Percentiles rank a stretch among this genome's conserved stretches.
Evolutionary conservation across 1,284 basidiomycete genomes (phyloP).

Genomic region (Agroathelia rolfsii): DNA sequence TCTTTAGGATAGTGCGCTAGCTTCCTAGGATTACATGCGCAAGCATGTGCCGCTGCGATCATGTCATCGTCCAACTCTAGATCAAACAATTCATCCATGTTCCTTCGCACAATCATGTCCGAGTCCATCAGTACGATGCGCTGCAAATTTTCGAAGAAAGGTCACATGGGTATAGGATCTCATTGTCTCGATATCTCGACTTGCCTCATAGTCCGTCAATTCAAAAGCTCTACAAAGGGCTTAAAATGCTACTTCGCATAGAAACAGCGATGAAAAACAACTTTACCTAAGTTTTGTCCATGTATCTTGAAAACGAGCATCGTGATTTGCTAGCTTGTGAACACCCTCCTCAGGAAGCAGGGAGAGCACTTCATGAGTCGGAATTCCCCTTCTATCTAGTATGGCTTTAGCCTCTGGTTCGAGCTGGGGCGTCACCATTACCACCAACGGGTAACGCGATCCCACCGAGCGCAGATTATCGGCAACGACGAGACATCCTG

Average conservation of each 20-base stretch:
- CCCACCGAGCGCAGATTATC: slow-evolving; percentile 51
- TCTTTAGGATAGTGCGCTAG: slow-evolving; percentile 79
- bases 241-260: slow-evolving; percentile 1
- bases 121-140: slow-evolving; percentile 80
- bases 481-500: slow-evolving; percentile 68
- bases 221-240: slow-evolving; percentile 56
- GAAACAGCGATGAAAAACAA: slow-evolving; percentile 2
- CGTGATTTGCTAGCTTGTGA: slow-evolving; percentile 40
- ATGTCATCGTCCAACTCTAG: slow-evolving; percentile 54
- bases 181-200: slow-evolving; percentile 17
- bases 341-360: slow-evolving; percentile 46
- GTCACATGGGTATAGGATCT: background rate
- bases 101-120: slow-evolving; percentile 82
- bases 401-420: slow-evolving; percentile 43
- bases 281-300: slow-evolving; percentile 84
- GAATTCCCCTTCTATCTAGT: slow-evolving; percentile 44
- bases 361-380: slow-evolving; percentile 46
- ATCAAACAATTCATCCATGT: slow-evolving; percentile 90
- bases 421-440: slow-evolving; percentile 67
- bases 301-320: slow-evolving; percentile 71
- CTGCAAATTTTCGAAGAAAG: slow-evolving; percentile 25
- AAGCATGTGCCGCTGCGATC: slow-evolving; percentile 84
- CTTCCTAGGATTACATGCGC: slow-evolving; percentile 87
- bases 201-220: slow-evolving; percentile 66
- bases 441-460: slow-evolving; percentile 73